Conservation (phyloP, 108 stramenopile species). For the Hondaea fermentalgiana region DNA sequence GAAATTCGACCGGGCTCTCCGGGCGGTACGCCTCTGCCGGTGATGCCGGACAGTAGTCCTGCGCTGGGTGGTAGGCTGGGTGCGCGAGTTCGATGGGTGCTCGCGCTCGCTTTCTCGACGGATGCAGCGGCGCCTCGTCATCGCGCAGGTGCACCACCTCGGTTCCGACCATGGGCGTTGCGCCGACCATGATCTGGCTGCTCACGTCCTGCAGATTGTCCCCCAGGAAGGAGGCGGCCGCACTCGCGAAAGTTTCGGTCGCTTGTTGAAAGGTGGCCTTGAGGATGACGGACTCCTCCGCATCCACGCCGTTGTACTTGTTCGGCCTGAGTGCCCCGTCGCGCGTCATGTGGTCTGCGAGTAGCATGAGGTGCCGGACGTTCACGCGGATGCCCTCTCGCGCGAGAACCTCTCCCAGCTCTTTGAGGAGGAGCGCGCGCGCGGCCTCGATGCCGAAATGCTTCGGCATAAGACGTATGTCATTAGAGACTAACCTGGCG, state of each 20-base stretch:
- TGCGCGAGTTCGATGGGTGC: no score
- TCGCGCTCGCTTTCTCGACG: no score
- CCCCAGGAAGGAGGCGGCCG: neutral
- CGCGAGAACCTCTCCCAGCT: neutral
- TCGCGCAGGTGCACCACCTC: no score
- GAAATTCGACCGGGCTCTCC: no score
- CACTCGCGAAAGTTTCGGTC: neutral
- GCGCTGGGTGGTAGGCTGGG: no score
- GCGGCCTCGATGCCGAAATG: neutral
- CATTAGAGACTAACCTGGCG: neutral
- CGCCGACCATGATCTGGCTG: neutral
- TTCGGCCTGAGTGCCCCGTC: neutral
- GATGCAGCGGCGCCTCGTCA: no score
- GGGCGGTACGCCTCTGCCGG: no score
- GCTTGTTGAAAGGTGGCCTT: neutral
- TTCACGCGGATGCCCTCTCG: neutral
- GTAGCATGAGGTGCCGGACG: neutral
- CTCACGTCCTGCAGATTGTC: neutral
- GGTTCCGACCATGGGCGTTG: neutral
- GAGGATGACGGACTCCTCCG: neutral
- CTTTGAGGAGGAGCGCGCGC: neutral
- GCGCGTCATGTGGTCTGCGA: neutral
- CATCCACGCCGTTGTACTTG: neutral
- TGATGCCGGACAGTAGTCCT: no score
- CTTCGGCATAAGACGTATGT: neutral